Conservation (phyloP, 78 protist species). For the Tieghemostelium lacteum region DNA sequence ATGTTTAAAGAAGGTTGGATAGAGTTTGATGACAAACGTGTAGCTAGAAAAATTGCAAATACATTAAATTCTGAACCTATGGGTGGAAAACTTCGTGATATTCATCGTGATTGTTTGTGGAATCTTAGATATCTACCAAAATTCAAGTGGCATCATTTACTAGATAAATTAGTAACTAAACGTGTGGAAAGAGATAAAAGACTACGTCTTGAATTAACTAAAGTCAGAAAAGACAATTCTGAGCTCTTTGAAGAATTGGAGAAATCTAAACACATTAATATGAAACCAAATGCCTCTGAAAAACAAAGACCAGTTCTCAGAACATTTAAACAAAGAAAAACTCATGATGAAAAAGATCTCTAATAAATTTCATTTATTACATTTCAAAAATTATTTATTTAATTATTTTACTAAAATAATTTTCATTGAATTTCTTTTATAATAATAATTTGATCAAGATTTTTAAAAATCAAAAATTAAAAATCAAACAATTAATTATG, state of each 20-base stretch:
- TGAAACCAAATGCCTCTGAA: neutral
- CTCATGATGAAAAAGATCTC: slow-evolving; percentile 35
- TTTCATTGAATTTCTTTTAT: too few relatives aligned
- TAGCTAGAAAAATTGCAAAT: slow-evolving; percentile 29
- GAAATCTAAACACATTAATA: slow-evolving; percentile 24
- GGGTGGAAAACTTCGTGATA: slow-evolving; percentile 74
- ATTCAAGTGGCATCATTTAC: slow-evolving; percentile 73
- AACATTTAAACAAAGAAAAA: slow-evolving; percentile 62
- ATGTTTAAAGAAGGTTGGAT: slow-evolving; percentile 82
- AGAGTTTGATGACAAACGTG: slow-evolving; percentile 54
- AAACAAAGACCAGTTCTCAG: slow-evolving; percentile 37
- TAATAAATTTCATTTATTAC: too few relatives aligned
- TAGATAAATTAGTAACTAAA: slow-evolving; percentile 48
- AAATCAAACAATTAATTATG: too few relatives aligned
- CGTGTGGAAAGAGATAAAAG: slow-evolving; percentile 52
- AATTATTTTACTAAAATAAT: too few relatives aligned
- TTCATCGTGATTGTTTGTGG: slow-evolving; percentile 65
- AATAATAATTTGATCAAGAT: too few relatives aligned
- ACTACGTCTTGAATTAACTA: slow-evolving; percentile 18
- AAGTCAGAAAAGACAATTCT: slow-evolving; percentile 47
- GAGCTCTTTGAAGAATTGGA: slow-evolving; percentile 34
- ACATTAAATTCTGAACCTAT: slow-evolving; percentile 25
- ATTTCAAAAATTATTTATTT: too few relatives aligned
- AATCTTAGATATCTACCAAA: slow-evolving; percentile 69
- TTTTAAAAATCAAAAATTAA: too few relatives aligned